Evolutionary conservation across 1,284 basidiomycete genomes (phyloP).

Genomic region (Moesziomyces antarcticus): DNA sequence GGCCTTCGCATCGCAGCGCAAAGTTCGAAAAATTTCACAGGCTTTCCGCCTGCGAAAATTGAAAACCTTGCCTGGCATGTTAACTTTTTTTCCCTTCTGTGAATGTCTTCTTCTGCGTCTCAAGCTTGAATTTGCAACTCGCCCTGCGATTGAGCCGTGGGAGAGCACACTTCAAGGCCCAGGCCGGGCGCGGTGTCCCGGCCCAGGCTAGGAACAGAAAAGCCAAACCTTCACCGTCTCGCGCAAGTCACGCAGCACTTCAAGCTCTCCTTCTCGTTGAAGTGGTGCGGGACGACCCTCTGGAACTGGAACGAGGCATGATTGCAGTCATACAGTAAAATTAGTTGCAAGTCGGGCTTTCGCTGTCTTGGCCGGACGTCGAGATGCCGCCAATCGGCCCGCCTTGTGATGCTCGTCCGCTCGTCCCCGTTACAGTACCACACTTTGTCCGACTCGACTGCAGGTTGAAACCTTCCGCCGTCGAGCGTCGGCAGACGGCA

Average conservation of each 20-base stretch:
- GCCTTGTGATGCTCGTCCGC: too few relatives aligned
- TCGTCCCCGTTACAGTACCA: too few relatives aligned
- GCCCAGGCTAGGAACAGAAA: too few relatives aligned
- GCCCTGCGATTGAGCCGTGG: background rate
- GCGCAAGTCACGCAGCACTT: too few relatives aligned
- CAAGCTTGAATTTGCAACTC: background rate
- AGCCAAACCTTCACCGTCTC: too few relatives aligned
- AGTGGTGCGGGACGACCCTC: background rate
- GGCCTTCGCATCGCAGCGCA: conserved; percentile 27
- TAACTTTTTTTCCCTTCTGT: conserved; percentile 19
- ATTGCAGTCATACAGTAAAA: background rate
- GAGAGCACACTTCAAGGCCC: too few relatives aligned
- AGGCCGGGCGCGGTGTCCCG: too few relatives aligned
- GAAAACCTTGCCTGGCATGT: conserved; percentile 1
- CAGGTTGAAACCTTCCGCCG: background rate
- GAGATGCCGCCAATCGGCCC: background rate
- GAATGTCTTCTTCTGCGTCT: background rate
- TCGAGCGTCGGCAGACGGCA: background rate
- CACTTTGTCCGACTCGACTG: too few relatives aligned
- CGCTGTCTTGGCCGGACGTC: background rate
- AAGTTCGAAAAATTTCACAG: conserved; percentile 24
- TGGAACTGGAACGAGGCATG: background rate
- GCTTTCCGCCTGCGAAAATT: background rate
- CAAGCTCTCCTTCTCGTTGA: background rate
- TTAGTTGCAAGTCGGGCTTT: too few relatives aligned